These are phyloP conservation scores for Tulasnella sp. DNA, from an alignment of 768 basidiomycete genomes.

Conservation along the genomic window DNA sequence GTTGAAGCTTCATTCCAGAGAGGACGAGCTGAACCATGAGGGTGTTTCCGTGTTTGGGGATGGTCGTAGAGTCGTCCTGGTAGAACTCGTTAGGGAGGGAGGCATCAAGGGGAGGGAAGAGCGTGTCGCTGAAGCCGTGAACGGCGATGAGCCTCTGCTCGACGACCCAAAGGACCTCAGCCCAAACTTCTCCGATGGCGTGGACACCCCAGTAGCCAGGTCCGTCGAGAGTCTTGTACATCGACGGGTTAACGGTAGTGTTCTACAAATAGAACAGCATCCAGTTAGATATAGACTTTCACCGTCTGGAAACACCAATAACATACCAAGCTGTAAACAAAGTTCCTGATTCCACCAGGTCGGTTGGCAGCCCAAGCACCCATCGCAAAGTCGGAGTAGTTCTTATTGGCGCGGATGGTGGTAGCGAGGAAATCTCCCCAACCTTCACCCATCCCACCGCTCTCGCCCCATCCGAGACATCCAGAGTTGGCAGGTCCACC, in stretches of 20 bases:
- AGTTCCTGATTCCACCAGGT: slow-evolving; percentile 72
- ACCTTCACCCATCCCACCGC: slow-evolving; percentile 96
- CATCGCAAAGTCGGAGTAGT: slow-evolving; percentile 78
- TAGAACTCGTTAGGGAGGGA: slow-evolving; percentile 71
- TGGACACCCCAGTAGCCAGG: slow-evolving; percentile 85
- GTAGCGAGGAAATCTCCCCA: slow-evolving; percentile 95
- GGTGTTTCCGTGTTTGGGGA: slow-evolving; percentile 90
- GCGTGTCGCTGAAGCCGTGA: slow-evolving; percentile 65
- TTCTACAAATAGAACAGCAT: slow-evolving; percentile 34
- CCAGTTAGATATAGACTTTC: not conserved
- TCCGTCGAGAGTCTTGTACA: slow-evolving; percentile 90
- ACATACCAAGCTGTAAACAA: slow-evolving; percentile 61
- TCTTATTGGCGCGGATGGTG: slow-evolving; percentile 61
- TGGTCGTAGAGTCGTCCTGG: slow-evolving; percentile 39
- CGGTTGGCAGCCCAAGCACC: slow-evolving; percentile 90
- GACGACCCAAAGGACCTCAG: slow-evolving; percentile 76
- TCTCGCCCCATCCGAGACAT: slow-evolving; percentile 92
- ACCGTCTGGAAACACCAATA: not conserved
- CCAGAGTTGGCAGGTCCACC: slow-evolving; percentile 89
- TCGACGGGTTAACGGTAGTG: slow-evolving; percentile 70
- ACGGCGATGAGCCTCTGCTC: slow-evolving; percentile 63
- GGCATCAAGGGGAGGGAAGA: slow-evolving; percentile 43
- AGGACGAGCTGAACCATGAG: slow-evolving; percentile 66
- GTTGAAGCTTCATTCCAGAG: slow-evolving; percentile 90
- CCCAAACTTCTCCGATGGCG: slow-evolving; percentile 45